phyloP scores from a whole-genome alignment of 768 basidiomycete genomes.

The Calocybe cyanea region DNA sequence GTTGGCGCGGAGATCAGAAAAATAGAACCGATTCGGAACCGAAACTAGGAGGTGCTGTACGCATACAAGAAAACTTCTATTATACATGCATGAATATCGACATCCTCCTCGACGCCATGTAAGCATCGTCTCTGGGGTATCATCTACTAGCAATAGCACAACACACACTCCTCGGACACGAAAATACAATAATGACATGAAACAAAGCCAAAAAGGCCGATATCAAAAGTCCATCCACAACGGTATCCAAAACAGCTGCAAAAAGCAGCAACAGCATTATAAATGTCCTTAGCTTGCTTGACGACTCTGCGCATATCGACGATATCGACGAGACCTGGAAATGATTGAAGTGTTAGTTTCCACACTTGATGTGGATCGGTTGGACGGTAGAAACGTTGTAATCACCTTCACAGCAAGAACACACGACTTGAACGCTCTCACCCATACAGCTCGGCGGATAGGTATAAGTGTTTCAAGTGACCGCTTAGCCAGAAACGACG shows the following conservation, averaged over 20 bases:
- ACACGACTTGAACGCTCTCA: conserved; percentile 22
- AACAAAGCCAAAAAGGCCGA: conserved; percentile 18
- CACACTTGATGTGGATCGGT: neutral
- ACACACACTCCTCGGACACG: conserved; percentile 11
- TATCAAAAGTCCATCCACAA: conserved; percentile 20
- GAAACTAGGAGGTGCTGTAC: no score
- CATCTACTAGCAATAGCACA: no score
- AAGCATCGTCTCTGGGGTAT: neutral
- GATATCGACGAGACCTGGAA: conserved; percentile 18
- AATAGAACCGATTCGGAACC: no score
- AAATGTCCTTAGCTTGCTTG: neutral
- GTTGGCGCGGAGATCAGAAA: no score
- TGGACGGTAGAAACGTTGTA: neutral
- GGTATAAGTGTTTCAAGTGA: neutral
- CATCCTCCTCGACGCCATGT: neutral
- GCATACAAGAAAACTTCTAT: neutral
- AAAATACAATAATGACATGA: conserved; percentile 17
- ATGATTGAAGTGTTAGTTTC: neutral
- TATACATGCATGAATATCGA: neutral
- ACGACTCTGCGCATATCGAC: conserved; percentile 16
- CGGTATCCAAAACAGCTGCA: conserved; percentile 23
- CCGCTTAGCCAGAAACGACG: neutral
- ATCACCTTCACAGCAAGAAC: conserved; percentile 25
- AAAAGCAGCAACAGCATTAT: conserved; percentile 16
- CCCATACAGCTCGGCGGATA: conserved; percentile 10